Conservation (phyloP, 1,284 basidiomycete species). For the Ceratobasidium sp. region DNA sequence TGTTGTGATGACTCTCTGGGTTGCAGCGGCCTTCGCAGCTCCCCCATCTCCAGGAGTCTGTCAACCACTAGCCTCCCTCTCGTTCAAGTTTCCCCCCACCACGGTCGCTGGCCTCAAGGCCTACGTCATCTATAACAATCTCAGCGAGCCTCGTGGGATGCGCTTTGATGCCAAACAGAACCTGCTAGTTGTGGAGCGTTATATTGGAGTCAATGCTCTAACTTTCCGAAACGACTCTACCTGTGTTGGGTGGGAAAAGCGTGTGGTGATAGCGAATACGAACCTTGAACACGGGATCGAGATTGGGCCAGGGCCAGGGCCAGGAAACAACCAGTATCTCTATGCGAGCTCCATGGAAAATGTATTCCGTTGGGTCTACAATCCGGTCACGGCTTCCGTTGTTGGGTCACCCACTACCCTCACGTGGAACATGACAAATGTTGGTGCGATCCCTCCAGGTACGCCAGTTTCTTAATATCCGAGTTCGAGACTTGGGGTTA, state of each 20-base stretch:
- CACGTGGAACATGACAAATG: conserved; percentile 60
- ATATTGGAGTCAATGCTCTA: conserved; percentile 62
- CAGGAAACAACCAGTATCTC: conserved; percentile 53
- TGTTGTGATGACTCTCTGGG: neutral
- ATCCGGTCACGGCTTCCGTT: conserved; percentile 43
- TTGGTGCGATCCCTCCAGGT: conserved; percentile 57
- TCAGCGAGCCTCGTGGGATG: conserved; percentile 61
- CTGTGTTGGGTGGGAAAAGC: conserved; percentile 60
- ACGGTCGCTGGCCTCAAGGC: conserved; percentile 58
- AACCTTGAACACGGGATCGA: conserved; percentile 63
- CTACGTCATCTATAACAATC: conserved; percentile 59
- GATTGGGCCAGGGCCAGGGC: conserved; percentile 50
- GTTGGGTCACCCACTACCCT: conserved; percentile 48
- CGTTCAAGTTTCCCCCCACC: conserved; percentile 6
- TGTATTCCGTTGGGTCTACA: conserved; percentile 37
- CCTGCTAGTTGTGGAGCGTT: conserved; percentile 63
- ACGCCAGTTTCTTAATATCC: neutral
- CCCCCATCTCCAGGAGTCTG: conserved; percentile 23
- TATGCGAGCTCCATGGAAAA: conserved; percentile 41
- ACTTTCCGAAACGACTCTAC: conserved; percentile 45
- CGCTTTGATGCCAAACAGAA: conserved; percentile 59
- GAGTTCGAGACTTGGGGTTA: neutral
- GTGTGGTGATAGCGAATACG: conserved; percentile 59
- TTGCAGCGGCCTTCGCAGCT: neutral
- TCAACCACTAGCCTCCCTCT: conserved; percentile 17